phyloP scores from a whole-genome alignment of 768 basidiomycete species.

The Mycena capillaripes region DNA sequence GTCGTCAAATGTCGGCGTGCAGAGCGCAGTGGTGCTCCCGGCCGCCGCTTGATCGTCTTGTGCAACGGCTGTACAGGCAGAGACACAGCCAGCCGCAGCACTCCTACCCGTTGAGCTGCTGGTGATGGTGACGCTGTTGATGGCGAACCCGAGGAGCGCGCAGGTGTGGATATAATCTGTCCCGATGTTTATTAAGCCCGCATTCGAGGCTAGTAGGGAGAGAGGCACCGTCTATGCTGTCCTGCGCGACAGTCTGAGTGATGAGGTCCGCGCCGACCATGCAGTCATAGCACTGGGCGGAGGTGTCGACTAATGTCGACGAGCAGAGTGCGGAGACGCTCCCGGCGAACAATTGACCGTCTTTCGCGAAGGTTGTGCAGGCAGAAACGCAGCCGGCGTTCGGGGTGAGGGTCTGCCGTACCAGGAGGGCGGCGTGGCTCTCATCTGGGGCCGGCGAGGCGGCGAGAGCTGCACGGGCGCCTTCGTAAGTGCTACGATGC shows the following conservation, averaged over 20 bases:
- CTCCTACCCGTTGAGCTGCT: neutral
- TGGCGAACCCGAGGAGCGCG: neutral
- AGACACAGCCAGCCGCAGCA: constrained; percentile 4
- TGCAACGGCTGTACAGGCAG: neutral
- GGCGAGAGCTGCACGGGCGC: neutral
- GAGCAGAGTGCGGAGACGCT: neutral
- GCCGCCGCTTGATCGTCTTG: constrained; percentile 1
- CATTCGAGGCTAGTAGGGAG: neutral
- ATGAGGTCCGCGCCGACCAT: neutral
- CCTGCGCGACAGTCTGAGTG: neutral
- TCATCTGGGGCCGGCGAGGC: neutral
- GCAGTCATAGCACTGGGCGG: neutral
- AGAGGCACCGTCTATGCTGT: neutral
- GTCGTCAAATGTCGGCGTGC: constrained; percentile 1
- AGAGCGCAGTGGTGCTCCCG: neutral
- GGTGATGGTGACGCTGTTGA: neutral
- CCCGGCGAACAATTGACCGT: neutral
- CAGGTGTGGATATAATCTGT: neutral
- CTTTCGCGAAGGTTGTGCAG: neutral
- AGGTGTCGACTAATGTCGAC: neutral
- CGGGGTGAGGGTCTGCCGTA: constrained; percentile 2
- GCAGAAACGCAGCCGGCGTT: constrained; percentile 4
- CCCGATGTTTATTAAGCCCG: neutral
- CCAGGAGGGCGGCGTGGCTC: constrained; percentile 1
- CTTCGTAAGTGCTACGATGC: neutral